Base-by-base conservation (phyloP, 495 filamentous ascomycete genomes). In the Hypoxylon crocopeplum region DNA sequence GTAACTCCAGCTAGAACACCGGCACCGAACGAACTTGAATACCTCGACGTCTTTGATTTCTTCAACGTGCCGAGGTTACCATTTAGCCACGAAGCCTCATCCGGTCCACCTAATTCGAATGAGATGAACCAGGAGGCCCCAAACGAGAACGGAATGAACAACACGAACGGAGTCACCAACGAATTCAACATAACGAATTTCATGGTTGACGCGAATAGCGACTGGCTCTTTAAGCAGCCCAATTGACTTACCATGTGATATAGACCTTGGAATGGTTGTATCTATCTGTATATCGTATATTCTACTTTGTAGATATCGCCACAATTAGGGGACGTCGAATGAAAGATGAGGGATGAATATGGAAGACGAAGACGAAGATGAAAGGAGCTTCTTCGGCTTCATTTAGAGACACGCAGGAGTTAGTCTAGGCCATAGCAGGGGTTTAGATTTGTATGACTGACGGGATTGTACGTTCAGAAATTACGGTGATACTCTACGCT, bases 1-100 rank as follows among this genome's bases (percentile, higher is more conserved):
- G 73, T 71, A 59, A 77, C 75, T 5, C 72, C 79, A 0, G 78
- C 78, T 7, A 76, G 84, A 21, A 91, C 83, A 49, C 86, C 85
- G n/a, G 88, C 82, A 7, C 83, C 87, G 7, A 90, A 92, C 68
- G 89, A 96, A 49, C 76, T 94, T 8, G 92, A 95, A 62, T 95
- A 93, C 64, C 75, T 95, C n/a, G 91, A 96, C 66, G 89, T 95
- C 1, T 96, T 96, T 69, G 89, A 92, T 56, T 95, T 93, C 74
- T 96, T 95, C 78, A 95, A 95, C 71, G 83, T 94, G 37, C 92
- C 92, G 3, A 78, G 90, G 13, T 75, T 94, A 6, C 87, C 89
- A 3, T 68, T 79, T 27, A 72, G 68, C 22, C 68, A 70, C 10
- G 75, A 75, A 29, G 69, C 72, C 0, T 68, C 64, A 0, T 51